A percentile compares a stretch with the other conserved stretches of the same genome.
Evolutionary conservation across 371 early-diverging fungal species (phyloP).

Genomic region (Circinella minor): DNA sequence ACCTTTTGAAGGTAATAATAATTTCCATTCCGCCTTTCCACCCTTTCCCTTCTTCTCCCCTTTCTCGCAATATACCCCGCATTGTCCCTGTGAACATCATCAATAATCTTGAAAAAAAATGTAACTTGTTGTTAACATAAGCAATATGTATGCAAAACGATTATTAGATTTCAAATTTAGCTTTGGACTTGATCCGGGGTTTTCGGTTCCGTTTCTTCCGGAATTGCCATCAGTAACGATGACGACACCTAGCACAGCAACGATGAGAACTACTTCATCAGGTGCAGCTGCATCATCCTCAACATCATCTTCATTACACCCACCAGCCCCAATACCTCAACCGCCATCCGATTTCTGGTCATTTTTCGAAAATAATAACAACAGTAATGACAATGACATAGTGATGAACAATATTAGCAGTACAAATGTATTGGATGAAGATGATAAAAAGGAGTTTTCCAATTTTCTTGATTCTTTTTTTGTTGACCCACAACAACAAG

Average conservation of each 20-base stretch:
- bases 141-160: background rate
- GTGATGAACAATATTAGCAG: background rate
- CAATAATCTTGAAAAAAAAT: too few relatives aligned
- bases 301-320: background rate
- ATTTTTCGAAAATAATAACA: constrained; percentile 11
- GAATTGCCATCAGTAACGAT: constrained; percentile 1
- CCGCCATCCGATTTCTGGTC: constrained; percentile 8
- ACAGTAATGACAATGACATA: background rate
- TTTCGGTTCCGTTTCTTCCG: constrained; percentile 46
- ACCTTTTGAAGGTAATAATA: constrained; percentile 44
- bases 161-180: constrained; percentile 48
- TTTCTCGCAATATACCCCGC: too few relatives aligned
- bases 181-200: constrained; percentile 50
- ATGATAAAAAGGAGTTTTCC: constrained; percentile 46
- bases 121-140: too few relatives aligned
- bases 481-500: constrained; percentile 40
- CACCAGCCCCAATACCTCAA: too few relatives aligned
- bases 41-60: too few relatives aligned
- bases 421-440: constrained; percentile 32
- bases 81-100: too few relatives aligned
- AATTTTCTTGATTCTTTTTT: constrained; percentile 50
- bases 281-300: constrained; percentile 3
- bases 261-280: constrained; percentile 6
- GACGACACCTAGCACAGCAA: constrained; percentile 23
- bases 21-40: too few relatives aligned